phyloP scores from a whole-genome alignment of 257 asterid genomes.

The Paraleonurus japonicus region DNA sequence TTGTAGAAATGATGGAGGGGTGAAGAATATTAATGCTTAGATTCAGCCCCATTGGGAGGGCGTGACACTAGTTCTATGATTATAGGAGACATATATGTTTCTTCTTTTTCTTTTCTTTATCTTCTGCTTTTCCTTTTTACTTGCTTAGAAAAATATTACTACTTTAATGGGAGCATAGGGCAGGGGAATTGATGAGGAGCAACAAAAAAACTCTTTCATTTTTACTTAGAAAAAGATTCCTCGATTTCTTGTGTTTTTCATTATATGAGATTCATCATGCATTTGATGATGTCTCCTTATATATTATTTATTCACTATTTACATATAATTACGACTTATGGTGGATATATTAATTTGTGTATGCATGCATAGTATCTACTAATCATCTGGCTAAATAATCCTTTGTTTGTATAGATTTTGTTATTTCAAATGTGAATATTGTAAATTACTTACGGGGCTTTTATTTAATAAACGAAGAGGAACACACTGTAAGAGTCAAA shows the following conservation, averaged over 20 bases:
- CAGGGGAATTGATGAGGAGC: slow-evolving; percentile 4
- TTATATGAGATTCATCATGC: slow-evolving; percentile 4
- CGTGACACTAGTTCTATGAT: slow-evolving; percentile 37
- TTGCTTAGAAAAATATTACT: background rate
- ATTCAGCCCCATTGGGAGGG: slow-evolving; percentile 27
- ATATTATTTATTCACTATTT: background rate
- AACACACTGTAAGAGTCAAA: background rate
- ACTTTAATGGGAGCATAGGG: slow-evolving; percentile 14
- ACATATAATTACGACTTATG: background rate
- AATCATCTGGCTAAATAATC: background rate
- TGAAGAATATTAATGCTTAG: slow-evolving; percentile 21
- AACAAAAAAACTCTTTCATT: slow-evolving; percentile 7
- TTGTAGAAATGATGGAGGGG: slow-evolving; percentile 15
- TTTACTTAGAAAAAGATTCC: background rate
- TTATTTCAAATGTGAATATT: background rate
- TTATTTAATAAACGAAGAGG: background rate
- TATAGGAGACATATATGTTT: slow-evolving; percentile 37
- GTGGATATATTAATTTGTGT: background rate
- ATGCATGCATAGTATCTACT: background rate
- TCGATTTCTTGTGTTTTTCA: background rate
- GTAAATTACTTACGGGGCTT: background rate
- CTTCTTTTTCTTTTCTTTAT: slow-evolving; percentile 12
- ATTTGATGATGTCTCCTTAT: background rate
- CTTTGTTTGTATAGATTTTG: background rate
- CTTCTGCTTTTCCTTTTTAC: background rate